Percentiles rank a stretch among this genome's conserved stretches.
These are phyloP conservation scores for Kurtzmaniella natalensis DNA, from an alignment of 1,139 yeast species.

Conservation along the genomic window DNA sequence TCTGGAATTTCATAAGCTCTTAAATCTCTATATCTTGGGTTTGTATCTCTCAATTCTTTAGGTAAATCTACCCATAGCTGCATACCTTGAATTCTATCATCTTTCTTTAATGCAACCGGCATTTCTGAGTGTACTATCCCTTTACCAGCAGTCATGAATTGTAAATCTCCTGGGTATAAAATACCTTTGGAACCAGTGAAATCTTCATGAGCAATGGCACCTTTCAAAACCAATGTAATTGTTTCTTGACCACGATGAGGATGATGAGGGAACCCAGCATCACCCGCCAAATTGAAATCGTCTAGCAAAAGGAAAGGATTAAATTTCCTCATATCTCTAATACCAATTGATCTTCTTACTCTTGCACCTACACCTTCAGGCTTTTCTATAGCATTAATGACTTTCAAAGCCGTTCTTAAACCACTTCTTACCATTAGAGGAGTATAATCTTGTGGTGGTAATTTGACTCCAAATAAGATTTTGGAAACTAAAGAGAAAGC, in stretches of 20 bases:
- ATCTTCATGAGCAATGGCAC: constrained; percentile 86
- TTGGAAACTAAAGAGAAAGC: too few species aligned
- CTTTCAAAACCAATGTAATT: constrained; percentile 67
- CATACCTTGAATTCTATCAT: constrained; percentile 61
- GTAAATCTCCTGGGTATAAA: constrained; percentile 79
- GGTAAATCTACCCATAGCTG: constrained; percentile 95
- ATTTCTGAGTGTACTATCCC: constrained; percentile 86
- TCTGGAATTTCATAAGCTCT: constrained; percentile 69
- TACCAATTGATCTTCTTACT: constrained; percentile 81
- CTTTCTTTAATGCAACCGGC: constrained; percentile 63
- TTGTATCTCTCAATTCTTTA: constrained; percentile 56
- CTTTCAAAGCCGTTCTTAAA: constrained; percentile 52
- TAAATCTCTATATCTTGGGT: constrained; percentile 81
- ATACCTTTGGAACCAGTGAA: constrained; percentile 83
- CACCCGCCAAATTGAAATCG: constrained; percentile 50
- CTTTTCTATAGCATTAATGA: constrained; percentile 66
- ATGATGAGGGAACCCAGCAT: constrained; percentile 88
- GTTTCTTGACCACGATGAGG: constrained; percentile 94
- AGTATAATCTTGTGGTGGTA: too few species aligned
- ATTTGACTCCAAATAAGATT: too few species aligned
- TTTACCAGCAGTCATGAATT: constrained; percentile 92
- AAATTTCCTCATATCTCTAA: constrained; percentile 61
- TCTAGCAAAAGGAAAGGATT: constrained; percentile 84
- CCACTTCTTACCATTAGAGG: background rate
- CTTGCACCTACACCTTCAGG: constrained; percentile 86